A percentile compares a stretch with the other conserved stretches of the same genome.
phyloP scores from a whole-genome alignment of 257 asterid genomes.

The Solanum piurae region DNA sequence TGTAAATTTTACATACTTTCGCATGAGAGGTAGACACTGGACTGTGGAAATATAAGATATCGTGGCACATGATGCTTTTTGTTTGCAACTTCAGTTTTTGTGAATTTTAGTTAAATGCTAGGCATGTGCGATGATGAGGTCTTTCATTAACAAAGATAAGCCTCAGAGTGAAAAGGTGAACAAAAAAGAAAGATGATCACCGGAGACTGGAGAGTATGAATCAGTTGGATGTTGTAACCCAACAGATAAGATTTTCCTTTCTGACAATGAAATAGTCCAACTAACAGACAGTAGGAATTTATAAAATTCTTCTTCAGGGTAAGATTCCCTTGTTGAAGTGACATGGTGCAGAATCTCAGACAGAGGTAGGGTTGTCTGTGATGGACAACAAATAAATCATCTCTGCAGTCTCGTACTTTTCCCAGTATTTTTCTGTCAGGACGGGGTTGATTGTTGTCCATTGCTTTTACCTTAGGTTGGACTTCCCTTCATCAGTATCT shows the following conservation, averaged over 20 bases:
- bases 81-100: background rate
- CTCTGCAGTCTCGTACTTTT: slow-evolving; percentile 31
- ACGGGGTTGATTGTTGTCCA: slow-evolving; percentile 31
- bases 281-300: background rate
- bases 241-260: background rate
- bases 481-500: slow-evolving; percentile 28
- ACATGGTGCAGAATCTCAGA: slow-evolving; percentile 22
- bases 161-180: background rate
- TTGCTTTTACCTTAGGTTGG: slow-evolving; percentile 58
- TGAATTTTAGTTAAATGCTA: background rate
- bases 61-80: background rate
- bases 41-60: background rate
- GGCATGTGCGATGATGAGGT: background rate
- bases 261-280: background rate
- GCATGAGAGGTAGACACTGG: background rate
- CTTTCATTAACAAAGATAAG: background rate
- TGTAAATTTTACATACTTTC: background rate
- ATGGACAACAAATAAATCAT: slow-evolving; percentile 29
- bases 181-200: background rate
- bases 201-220: background rate
- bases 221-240: background rate
- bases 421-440: slow-evolving; percentile 21
- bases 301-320: background rate
- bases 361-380: slow-evolving; percentile 54
- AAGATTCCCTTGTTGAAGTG: slow-evolving; percentile 24